Base-by-base conservation (phyloP, 2,329 filamentous ascomycete genomes). In the Diplocarpon rosae region DNA sequence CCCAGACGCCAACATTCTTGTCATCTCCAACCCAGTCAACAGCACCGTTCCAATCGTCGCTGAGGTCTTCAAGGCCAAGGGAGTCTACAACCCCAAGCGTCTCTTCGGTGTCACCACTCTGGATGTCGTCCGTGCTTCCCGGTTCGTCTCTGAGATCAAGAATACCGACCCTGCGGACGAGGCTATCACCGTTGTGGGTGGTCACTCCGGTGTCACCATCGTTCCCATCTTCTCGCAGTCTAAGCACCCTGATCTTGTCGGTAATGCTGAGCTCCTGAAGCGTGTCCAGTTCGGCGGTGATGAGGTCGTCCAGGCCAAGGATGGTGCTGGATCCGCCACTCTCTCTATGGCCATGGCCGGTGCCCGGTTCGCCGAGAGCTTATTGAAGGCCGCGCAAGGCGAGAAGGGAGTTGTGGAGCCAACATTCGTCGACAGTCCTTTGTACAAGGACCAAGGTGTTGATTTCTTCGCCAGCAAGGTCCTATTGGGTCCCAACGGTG, bases 11-110 rank as follows among this genome's bases (percentile, higher is more conserved):
- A 94, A 94, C 73, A 76, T 96, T 68, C 80, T 96, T 65, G 80
- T 98, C 76, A 98, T 98, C 72, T 80, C 89, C 70, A 98, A 98
- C 82, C 92, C 92, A 52, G 89, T 98, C 73, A 98, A 98, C 87
- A 95, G 88, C 61, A 98, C 92, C 64, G 92, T 98, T 63, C 92
- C 92, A 66, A 98, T 98, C 72, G 83, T 82, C 65, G 83, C 87
- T 66, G 92, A 96, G 79, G 81, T 96, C 66, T 94, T 89, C 85
- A 96, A 96, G 83, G 72, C 78, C 67, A 76, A 73, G 61, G 88
- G 88, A 59, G 90, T 96, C 73, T 98, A 95, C 83, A 90, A 98
- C 81, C 89, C 92, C 69, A 93, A 93, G 83, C 86, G 85, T 64
- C 86, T 98, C 61, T 98, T 98, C 72, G 92, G 92, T 76, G 92